Evolutionary conservation across 805 yeast species (phyloP).

Genomic region (Kluyveromyces siamensis): DNA sequence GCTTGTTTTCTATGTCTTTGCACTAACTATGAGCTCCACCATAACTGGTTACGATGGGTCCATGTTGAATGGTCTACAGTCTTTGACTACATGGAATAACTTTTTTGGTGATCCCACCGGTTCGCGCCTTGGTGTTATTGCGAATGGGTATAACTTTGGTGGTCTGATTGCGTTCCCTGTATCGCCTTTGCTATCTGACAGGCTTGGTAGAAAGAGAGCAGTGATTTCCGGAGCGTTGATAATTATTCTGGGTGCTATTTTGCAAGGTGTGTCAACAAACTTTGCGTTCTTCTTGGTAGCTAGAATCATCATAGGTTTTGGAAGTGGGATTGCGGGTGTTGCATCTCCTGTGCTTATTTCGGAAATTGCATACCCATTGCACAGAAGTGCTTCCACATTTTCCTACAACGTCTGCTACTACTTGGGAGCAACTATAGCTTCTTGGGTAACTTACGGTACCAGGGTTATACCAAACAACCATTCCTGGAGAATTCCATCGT

Average conservation of each 20-base stretch:
- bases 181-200: constrained; percentile 28
- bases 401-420: constrained; percentile 45
- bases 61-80: constrained; percentile 43
- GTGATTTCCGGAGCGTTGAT: constrained; percentile 15
- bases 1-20: constrained; percentile 32
- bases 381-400: constrained; percentile 34
- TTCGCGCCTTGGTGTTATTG: constrained; percentile 33
- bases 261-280: constrained; percentile 10
- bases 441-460: constrained; percentile 44
- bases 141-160: constrained; percentile 38
- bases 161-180: constrained; percentile 24
- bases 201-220: constrained; percentile 33
- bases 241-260: constrained; percentile 11
- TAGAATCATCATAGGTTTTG: constrained; percentile 42
- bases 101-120: constrained; percentile 34
- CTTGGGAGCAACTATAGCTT: constrained; percentile 43
- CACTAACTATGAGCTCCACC: constrained; percentile 38
- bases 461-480: constrained; percentile 23
- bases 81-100: constrained; percentile 33
- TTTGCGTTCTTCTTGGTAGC: constrained; percentile 32
- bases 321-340: constrained; percentile 34
- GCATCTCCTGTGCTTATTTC: constrained; percentile 42
- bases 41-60: constrained; percentile 42
- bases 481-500: constrained; percentile 49
- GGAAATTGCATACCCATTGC: constrained; percentile 42